phyloP scores from a whole-genome alignment of 495 filamentous ascomycete species.

The Staphylotrichum tortipilum region DNA sequence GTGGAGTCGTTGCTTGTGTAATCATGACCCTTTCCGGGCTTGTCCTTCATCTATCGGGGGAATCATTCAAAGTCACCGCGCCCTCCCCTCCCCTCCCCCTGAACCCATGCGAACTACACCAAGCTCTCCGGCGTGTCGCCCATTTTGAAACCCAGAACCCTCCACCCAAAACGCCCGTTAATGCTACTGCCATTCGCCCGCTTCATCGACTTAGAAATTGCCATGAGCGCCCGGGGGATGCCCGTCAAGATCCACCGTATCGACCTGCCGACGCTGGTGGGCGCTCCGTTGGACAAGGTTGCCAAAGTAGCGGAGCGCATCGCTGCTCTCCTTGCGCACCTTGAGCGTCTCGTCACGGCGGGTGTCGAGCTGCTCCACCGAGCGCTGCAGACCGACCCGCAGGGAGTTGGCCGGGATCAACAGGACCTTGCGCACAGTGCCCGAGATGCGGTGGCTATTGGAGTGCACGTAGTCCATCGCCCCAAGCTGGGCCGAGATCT shows the following conservation, averaged over 20 bases:
- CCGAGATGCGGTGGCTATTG: constrained; percentile 74
- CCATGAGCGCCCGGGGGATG: constrained; percentile 37
- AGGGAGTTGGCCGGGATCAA: constrained; percentile 76
- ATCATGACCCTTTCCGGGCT: background rate
- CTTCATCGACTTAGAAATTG: background rate
- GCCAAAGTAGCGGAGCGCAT: constrained; percentile 76
- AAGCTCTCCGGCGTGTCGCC: background rate
- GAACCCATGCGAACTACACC: too few relatives aligned
- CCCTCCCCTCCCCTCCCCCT: background rate
- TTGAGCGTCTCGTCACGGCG: constrained; percentile 74
- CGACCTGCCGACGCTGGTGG: constrained; percentile 63
- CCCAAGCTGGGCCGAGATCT: constrained; percentile 68
- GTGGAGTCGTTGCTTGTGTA: constrained; percentile 3
- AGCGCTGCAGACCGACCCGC: constrained; percentile 66
- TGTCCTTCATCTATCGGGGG: background rate
- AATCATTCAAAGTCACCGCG: background rate
- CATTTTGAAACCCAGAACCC: background rate
- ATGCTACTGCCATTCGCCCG: too few relatives aligned
- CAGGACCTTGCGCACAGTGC: constrained; percentile 77
- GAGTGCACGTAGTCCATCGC: constrained; percentile 85
- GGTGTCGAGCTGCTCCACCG: constrained; percentile 68
- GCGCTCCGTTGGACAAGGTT: constrained; percentile 72
- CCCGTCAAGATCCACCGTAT: constrained; percentile 73
- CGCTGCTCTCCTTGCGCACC: constrained; percentile 61
- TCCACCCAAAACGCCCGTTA: background rate